Percentiles rank a stretch among this genome's conserved stretches.
These are phyloP conservation scores for Xenosphaeropsis pyriputrescens DNA, from an alignment of 2,329 filamentous ascomycete genomes.

Conservation along the genomic window DNA sequence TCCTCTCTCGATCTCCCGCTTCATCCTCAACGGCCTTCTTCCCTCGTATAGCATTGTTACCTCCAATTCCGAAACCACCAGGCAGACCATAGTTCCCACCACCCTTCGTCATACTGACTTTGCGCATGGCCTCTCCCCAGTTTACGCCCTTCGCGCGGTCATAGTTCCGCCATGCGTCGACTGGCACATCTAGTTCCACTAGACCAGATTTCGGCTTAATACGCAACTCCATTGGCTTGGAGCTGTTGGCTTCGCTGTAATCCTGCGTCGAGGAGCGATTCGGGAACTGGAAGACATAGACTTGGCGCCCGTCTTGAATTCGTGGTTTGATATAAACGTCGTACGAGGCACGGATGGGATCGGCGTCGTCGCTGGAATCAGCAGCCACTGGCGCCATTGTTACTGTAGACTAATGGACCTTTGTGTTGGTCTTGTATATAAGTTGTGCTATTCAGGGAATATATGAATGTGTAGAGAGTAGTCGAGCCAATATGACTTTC, in stretches of 20 bases:
- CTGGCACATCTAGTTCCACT: slow-evolving; percentile 81
- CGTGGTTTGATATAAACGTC: slow-evolving; percentile 73
- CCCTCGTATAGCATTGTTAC: slow-evolving; percentile 17
- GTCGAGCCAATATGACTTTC: too few species aligned
- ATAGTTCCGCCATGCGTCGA: slow-evolving; percentile 57
- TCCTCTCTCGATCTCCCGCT: slow-evolving; percentile 23
- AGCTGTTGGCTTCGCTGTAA: slow-evolving; percentile 38
- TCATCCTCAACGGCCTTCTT: slow-evolving; percentile 29
- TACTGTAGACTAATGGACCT: too few species aligned
- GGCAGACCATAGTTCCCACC: slow-evolving; percentile 56
- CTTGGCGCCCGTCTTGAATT: slow-evolving; percentile 43
- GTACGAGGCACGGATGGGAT: slow-evolving; percentile 64
- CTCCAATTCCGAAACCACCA: slow-evolving; percentile 55
- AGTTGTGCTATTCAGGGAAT: too few species aligned
- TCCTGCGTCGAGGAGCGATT: slow-evolving; percentile 49
- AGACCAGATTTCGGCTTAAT: slow-evolving; percentile 73
- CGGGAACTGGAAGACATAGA: slow-evolving; percentile 81
- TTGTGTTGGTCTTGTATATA: too few species aligned
- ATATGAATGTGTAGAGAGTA: too few species aligned
- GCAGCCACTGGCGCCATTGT: background rate
- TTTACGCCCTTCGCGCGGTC: slow-evolving; percentile 69
- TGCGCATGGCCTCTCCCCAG: slow-evolving; percentile 65
- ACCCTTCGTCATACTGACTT: slow-evolving; percentile 33
- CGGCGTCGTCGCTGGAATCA: slow-evolving; percentile 26
- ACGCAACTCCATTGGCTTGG: slow-evolving; percentile 57